Conservation (phyloP, 2,329 filamentous ascomycete genomes). For the Beauveria asiatica region DNA sequence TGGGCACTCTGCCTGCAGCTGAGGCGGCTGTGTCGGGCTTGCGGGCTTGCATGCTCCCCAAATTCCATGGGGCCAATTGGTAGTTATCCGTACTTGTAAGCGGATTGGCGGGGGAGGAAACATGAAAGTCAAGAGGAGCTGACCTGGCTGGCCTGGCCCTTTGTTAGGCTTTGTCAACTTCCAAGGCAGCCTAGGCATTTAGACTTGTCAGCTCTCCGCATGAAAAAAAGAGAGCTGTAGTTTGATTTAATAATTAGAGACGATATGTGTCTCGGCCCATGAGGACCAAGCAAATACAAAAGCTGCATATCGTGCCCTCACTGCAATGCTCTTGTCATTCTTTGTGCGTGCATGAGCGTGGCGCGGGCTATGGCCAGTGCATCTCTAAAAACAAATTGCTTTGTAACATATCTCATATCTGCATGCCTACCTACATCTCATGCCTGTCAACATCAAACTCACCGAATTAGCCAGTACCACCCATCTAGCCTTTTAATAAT, state of each 20-base stretch:
- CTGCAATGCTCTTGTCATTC: no score
- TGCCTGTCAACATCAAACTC: no score
- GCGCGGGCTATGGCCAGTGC: no score
- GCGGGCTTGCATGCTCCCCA: neutral
- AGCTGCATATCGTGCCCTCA: no score
- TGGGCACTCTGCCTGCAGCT: neutral
- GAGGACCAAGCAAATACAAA: neutral
- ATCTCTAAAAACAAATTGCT: no score
- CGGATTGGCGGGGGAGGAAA: neutral
- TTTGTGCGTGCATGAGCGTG: no score
- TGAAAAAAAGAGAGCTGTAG: neutral
- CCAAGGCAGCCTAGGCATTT: no score
- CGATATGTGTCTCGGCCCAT: neutral
- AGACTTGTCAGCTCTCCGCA: neutral
- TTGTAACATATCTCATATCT: no score
- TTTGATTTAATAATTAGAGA: no score
- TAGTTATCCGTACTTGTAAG: neutral
- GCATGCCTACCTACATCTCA: no score
- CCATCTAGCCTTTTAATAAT: neutral
- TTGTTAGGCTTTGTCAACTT: neutral
- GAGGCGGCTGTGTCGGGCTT: neutral
- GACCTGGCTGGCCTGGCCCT: neutral
- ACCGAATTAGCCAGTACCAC: neutral
- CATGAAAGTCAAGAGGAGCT: neutral
- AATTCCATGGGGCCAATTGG: neutral